phyloP scores from a whole-genome alignment of 768 basidiomycete genomes.

The Clavulina sp. region DNA sequence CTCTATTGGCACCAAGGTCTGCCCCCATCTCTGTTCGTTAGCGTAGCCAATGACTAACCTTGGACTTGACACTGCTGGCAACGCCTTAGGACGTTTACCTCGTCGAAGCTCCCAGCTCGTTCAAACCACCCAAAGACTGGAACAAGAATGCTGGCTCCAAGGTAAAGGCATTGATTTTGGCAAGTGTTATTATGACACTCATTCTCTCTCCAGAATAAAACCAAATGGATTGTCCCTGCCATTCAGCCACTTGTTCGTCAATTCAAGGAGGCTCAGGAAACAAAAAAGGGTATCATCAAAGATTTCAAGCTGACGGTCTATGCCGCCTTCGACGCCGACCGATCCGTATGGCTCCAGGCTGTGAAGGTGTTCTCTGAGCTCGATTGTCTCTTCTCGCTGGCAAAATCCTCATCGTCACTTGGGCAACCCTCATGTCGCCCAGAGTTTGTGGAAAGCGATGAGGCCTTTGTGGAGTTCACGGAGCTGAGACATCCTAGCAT shows the following conservation, averaged over 20 bases:
- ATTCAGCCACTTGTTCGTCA: constrained; percentile 53
- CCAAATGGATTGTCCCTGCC: constrained; percentile 62
- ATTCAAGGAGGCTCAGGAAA: constrained; percentile 90
- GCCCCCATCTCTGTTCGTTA: background rate
- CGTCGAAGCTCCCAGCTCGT: constrained; percentile 47
- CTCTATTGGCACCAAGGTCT: constrained; percentile 62
- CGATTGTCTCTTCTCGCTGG: constrained; percentile 87
- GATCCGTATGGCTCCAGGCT: constrained; percentile 64
- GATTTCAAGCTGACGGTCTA: constrained; percentile 67
- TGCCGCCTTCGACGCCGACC: constrained; percentile 66
- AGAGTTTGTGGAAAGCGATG: constrained; percentile 62
- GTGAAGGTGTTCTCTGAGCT: constrained; percentile 80
- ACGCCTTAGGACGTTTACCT: constrained; percentile 67
- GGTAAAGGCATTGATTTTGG: constrained; percentile 24
- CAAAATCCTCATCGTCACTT: constrained; percentile 74
- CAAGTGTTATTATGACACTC: background rate
- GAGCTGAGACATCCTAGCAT: constrained; percentile 81
- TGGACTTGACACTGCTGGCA: background rate
- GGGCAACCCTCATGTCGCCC: constrained; percentile 93
- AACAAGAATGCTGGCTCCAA: constrained; percentile 65
- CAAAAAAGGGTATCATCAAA: constrained; percentile 59
- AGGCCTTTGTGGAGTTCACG: constrained; percentile 73
- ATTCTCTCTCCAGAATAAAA: constrained; percentile 33
- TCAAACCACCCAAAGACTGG: constrained; percentile 71
- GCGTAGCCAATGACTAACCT: background rate